phyloP scores from a whole-genome alignment of 495 filamentous ascomycete genomes.

The Penicillium turbatum region DNA sequence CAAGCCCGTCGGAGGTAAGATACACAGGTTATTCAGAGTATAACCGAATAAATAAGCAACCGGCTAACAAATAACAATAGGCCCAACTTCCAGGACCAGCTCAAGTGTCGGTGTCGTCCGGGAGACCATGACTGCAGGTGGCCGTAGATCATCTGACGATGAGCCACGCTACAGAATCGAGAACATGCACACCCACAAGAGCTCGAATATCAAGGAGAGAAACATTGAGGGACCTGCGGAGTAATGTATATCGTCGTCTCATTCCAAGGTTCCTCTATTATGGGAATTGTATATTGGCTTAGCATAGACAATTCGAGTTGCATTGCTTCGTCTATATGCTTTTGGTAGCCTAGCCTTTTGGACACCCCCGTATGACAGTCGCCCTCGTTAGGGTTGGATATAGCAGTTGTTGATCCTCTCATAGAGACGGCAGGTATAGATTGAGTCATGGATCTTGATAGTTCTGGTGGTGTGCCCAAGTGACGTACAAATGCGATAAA shows the following conservation, averaged over 20 bases:
- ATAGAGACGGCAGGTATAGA: not conserved
- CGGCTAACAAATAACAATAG: slow-evolving; percentile 10
- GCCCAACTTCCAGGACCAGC: slow-evolving; percentile 29
- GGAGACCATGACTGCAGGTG: slow-evolving; percentile 18
- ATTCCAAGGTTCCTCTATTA: not conserved
- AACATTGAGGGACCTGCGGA: slow-evolving; percentile 36
- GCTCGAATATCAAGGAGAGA: slow-evolving; percentile 31
- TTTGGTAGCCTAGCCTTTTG: not conserved
- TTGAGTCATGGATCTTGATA: not conserved
- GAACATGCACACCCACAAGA: slow-evolving; percentile 33
- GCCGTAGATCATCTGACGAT: slow-evolving; percentile 20
- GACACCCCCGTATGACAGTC: too few relatives aligned
- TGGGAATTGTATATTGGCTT: not conserved
- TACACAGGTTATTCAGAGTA: not conserved
- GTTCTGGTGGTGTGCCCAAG: not conserved
- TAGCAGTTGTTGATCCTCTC: not conserved
- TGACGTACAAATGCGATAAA: not conserved
- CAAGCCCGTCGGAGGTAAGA: slow-evolving; percentile 33
- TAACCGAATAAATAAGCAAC: too few relatives aligned
- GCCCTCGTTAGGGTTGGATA: not conserved
- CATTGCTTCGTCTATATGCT: not conserved
- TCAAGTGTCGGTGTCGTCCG: slow-evolving; percentile 25
- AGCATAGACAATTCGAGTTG: not conserved
- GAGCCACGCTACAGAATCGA: slow-evolving; percentile 36
- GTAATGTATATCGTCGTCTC: not conserved